A percentile compares a stretch with the other conserved stretches of the same genome.
Evolutionary conservation across 164 flowering plant species (phyloP).

Genomic region (Chimonanthus praecox): DNA sequence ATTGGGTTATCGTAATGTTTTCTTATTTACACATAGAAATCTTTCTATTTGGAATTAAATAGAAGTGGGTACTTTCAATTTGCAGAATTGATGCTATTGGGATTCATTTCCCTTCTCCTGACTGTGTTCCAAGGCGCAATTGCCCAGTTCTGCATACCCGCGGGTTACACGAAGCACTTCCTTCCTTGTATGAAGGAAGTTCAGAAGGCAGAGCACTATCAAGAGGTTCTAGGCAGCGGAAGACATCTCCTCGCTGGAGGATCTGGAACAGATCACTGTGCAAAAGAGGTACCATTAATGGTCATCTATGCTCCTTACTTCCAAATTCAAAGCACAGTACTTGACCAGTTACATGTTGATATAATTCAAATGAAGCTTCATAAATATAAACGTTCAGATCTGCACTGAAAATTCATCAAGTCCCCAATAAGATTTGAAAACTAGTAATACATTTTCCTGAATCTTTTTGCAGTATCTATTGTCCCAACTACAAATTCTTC

Average conservation of each 20-base stretch:
- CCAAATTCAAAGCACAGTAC: background rate
- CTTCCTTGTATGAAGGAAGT: slow-evolving; percentile 47
- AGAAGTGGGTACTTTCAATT: background rate
- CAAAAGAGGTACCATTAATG: background rate
- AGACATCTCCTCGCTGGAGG: slow-evolving; percentile 32
- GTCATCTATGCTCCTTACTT: background rate
- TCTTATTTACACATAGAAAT: background rate
- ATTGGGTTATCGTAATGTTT: no score
- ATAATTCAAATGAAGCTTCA: no score
- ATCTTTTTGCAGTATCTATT: no score
- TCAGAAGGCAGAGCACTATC: slow-evolving; percentile 3
- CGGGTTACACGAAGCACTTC: slow-evolving; percentile 21
- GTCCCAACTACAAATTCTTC: no score
- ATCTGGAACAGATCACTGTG: slow-evolving; percentile 21
- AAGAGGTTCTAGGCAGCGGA: slow-evolving; percentile 4
- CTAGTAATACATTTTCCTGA: no score
- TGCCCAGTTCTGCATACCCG: slow-evolving; percentile 41
- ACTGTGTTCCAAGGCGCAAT: slow-evolving; percentile 46
- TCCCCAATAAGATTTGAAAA: no score
- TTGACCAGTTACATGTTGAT: background rate
- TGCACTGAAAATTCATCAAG: no score
- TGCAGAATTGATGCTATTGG: slow-evolving; percentile 83
- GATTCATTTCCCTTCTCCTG: slow-evolving; percentile 68
- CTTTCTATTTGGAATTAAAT: background rate
- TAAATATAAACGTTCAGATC: no score